Evolutionary conservation across 352 stramenopile genomes (phyloP).

Genomic region (Phytophthora pluvialis): DNA sequence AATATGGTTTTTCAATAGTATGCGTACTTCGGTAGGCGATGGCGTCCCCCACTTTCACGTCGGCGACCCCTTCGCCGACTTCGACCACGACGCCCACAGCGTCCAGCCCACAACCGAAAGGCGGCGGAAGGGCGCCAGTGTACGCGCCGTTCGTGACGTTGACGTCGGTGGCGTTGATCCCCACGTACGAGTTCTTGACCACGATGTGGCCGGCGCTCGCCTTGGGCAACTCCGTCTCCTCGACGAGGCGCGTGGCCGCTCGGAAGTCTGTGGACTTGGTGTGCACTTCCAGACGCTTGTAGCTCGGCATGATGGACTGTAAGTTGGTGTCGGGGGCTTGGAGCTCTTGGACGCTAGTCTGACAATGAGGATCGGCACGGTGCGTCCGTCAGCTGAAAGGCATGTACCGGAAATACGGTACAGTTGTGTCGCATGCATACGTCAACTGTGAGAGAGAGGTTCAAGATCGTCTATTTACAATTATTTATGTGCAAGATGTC

Average conservation of each 20-base stretch:
- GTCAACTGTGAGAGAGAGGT: no score
- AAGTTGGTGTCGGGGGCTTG: no score
- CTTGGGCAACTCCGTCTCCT: slow-evolving; percentile 35
- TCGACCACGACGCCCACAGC: slow-evolving; percentile 46
- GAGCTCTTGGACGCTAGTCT: slow-evolving; percentile 21
- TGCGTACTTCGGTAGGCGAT: slow-evolving; percentile 50
- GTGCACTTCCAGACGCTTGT: slow-evolving; percentile 50
- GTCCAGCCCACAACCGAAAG: slow-evolving; percentile 55
- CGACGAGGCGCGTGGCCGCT: slow-evolving; percentile 42
- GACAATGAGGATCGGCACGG: slow-evolving; percentile 3
- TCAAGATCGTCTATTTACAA: no score
- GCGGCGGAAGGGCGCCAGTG: slow-evolving; percentile 35
- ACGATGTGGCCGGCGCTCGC: slow-evolving; percentile 34
- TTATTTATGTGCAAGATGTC: no score
- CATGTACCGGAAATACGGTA: slow-evolving; percentile 7
- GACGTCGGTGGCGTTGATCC: slow-evolving; percentile 61
- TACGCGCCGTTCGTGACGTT: slow-evolving; percentile 62
- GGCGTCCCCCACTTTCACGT: slow-evolving; percentile 49
- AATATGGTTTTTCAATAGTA: neutral
- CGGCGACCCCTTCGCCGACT: slow-evolving; percentile 46
- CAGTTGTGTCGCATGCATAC: slow-evolving; percentile 2
- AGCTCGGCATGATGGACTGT: slow-evolving; percentile 37
- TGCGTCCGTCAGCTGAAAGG: neutral
- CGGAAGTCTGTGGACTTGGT: slow-evolving; percentile 53
- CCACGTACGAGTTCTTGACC: slow-evolving; percentile 52